Base-by-base conservation (phyloP, 768 basidiomycete genomes). In the Tremella fuciformis region DNA sequence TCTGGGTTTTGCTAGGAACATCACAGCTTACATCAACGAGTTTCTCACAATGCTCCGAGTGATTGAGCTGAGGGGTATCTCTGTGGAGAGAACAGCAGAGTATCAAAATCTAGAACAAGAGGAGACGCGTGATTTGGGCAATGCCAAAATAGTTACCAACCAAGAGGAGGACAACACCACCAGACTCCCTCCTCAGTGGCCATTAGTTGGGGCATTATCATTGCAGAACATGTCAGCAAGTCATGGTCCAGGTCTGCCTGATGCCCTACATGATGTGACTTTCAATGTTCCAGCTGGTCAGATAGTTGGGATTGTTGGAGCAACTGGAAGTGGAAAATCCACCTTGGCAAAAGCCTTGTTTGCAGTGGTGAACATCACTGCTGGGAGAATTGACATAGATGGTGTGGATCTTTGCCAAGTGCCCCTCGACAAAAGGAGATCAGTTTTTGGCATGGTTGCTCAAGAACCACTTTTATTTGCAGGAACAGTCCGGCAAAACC, bases 21-120 rank as follows among this genome's bases (percentile, higher is more conserved):
- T 73, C 41, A 42, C 53, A 3, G 18, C 29, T 1, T 57, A 66
- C 50, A 22, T 64, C 16, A 58, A 61, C 22, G 62, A 54, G 51
- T 40, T 73, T 1, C 25, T 66, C 1, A 50, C 41, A 18, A 40
- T 56, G 13, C 38, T 70, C 13, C 49, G 64, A 15, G 34, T 61
- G 22, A 59, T 68, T 29, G 69, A 70, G 29, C 52, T 59, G 13
- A 37, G 62, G 26, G 69, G 67, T 8, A 61, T 71, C 24, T 50
- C 25, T 42, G 50, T 69, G 21, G 67, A 75, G 46, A 38, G 74
- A 15, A 57, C 63, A 9, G 53, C 59, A 0, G 71, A 75, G 34
- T 75, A 69, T 49, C 58, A 63, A 18, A 24, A 39, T 6, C 59
- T 75, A 4, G 66, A 72, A 13, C 44, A 46, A 37, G 74, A 75